A percentile compares a stretch with the other conserved stretches of the same genome.
These are phyloP conservation scores for Chlamydomonas sphaeroides DNA, from an alignment of 139 green algal species.

Conservation along the genomic window DNA sequence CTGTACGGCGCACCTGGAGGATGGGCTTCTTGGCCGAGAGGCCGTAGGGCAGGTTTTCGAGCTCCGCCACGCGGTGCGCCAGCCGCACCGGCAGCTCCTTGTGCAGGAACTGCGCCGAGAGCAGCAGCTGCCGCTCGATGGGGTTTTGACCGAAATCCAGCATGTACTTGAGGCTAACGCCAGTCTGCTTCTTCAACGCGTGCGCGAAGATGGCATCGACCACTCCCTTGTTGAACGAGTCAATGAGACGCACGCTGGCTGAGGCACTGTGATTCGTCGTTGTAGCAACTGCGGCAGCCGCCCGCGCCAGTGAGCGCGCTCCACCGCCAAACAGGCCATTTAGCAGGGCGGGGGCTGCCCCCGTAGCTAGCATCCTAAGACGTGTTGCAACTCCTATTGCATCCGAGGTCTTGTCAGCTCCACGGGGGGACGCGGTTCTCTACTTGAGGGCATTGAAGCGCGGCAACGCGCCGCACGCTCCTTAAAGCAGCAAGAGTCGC, in stretches of 20 bases:
- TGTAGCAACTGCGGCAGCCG: constrained; percentile 13
- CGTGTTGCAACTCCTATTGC: too few species aligned
- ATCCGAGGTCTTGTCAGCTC: too few species aligned
- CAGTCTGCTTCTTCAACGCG: constrained; percentile 94
- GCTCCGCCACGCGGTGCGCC: constrained; percentile 94
- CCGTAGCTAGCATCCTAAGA: constrained; percentile 10
- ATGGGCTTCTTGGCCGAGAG: constrained; percentile 90
- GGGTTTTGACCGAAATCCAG: constrained; percentile 95
- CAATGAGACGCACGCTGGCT: constrained; percentile 27
- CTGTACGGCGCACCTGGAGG: constrained; percentile 88
- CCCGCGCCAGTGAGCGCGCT: background rate
- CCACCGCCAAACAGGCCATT: constrained; percentile 17
- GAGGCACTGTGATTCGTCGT: background rate
- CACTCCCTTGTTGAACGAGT: constrained; percentile 28
- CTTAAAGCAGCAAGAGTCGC: too few species aligned
- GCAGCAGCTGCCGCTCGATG: constrained; percentile 91
- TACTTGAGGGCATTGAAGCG: too few species aligned
- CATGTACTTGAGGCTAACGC: constrained; percentile 97
- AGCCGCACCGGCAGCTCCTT: constrained; percentile 96
- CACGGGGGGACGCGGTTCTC: too few species aligned
- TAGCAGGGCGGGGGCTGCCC: constrained; percentile 15
- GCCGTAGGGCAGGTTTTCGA: constrained; percentile 97
- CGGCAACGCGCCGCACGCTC: too few species aligned
- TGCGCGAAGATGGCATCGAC: constrained; percentile 86
- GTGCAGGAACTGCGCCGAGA: constrained; percentile 97